phyloP scores from a whole-genome alignment of 257 asterid genomes.

The Solanum acaule region DNA sequence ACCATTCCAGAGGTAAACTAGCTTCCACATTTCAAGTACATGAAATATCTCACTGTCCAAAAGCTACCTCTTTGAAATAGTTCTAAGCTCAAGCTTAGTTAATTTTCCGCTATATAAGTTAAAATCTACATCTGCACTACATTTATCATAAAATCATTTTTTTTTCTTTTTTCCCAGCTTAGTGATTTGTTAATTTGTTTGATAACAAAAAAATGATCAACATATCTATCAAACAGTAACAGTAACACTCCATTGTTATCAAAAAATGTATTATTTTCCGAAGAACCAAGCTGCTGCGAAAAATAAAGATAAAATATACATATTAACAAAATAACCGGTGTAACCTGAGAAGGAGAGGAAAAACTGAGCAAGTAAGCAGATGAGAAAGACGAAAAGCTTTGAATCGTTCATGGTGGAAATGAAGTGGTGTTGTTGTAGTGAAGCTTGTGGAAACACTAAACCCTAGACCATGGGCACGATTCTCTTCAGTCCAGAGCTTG shows the following conservation, averaged over 20 bases:
- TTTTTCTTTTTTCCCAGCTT: neutral
- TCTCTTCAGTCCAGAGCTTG: neutral
- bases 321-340: neutral
- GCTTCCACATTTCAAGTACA: neutral
- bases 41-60: neutral
- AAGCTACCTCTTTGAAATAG: neutral
- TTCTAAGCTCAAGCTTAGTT: neutral
- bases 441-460: constrained; percentile 3
- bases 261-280: neutral
- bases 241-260: neutral
- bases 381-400: constrained; percentile 26
- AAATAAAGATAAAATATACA: neutral
- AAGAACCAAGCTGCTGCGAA: neutral
- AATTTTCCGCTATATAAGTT: neutral
- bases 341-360: constrained; percentile 46
- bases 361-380: constrained; percentile 31
- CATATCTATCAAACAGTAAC: neutral
- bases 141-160: neutral
- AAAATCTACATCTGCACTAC: neutral
- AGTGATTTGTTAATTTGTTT: neutral
- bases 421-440: neutral
- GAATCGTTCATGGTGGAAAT: constrained; percentile 34
- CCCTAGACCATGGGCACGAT: constrained; percentile 49
- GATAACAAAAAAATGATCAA: neutral
- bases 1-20: neutral